Base-by-base conservation (phyloP, 2,329 filamentous ascomycete genomes). In the Fusarium chuoi region DNA sequence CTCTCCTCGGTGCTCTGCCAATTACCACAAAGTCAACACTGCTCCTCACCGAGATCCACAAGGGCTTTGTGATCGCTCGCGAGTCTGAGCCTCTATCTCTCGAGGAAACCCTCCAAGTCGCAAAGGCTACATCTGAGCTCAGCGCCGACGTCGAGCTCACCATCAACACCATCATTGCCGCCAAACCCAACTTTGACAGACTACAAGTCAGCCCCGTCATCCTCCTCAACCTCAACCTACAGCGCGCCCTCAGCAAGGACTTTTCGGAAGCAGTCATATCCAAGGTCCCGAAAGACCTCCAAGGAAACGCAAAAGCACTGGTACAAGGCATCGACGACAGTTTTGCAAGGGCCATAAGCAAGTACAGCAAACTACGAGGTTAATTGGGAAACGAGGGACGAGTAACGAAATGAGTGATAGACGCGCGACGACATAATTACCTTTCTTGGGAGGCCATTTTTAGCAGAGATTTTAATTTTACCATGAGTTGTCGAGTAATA, bases 171-270 rank as follows among this genome's bases (percentile, higher is more conserved):
- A 76, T 87, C 28, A 78, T 85, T 65, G 74, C 65, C 17, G 76
- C 81, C 35, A 86, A 86, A 78, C 80, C 77, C 26, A 84, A 85
- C 69, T 88, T 88, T 65, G 83, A 86, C 71, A 78, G 78, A 44
- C 75, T 86, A 11, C 59, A 85, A 4, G 71, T 87, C 41, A 81
- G 79, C 52, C 84, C 85, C 0, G 74, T 85, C 41, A 85, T 88
- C 41, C 77, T 85, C 44, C 48, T 84, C 22, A 84, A 83, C 65
- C 73, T 89, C 33, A 74, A 83, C 62, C 66, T 81, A 12, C 80
- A 87, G 78, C 81, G 83, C 74, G 69, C 75, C 3, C 84, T 85
- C 0, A 84, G 84, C 1, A 76, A 77, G 30, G 78, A 83, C 15
- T 82, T 86, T 45, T 82, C 81, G 44, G 68, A 65, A 6, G 82